Base-by-base conservation (phyloP, 2,329 filamentous ascomycete species). In the Paraconiothyrium brasiliense region DNA sequence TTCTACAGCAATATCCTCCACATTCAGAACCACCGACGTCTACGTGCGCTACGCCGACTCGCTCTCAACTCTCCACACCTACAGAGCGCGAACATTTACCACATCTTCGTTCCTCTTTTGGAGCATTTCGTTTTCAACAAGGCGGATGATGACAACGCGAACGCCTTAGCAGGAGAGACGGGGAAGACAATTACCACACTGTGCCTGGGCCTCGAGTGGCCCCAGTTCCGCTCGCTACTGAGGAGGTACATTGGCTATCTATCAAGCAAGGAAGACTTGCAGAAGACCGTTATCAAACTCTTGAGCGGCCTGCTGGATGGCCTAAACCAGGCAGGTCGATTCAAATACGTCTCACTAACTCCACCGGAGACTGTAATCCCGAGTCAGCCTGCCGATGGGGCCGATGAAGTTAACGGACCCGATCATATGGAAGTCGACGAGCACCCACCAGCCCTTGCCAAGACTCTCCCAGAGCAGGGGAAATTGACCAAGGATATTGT, bases 1-100 rank as follows among this genome's bases (percentile, higher is more conserved):
- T 97, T 99, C 82, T 99, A 98, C 82, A 91, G 87, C 78, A 97
- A 98, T 70, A 89, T 98, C 48, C 83, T 98, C 39, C 94, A 95
- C 72, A 94, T 97, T 51, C 93, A 97, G 55, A 90, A 93, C 39
- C 90, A 95, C 62, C 89, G 92, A 66, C 92, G 97, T 71, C 84
- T 96, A 57, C 90, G 94, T 68, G 94, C 95, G 2, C 82, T 99
- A 41, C 89, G 92, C 61, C 86, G 92, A 59, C 83, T 99, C 13
- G 89, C 91, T 59, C 82, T 85, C 9, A 90, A 90, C 64, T 92
- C 92, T 59, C 84, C 86, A 13, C 84, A 87, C 52, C 82, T 99
- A 61, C 86, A 86, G 63, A 91, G 92, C 71, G 88, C 88, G 56
- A 97, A 97, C 71, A 85, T 97, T 65, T 89, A 90, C 61, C 90